Evolutionary conservation across 768 basidiomycete species (phyloP).

Genomic region (Tubosaeta sp.): DNA sequence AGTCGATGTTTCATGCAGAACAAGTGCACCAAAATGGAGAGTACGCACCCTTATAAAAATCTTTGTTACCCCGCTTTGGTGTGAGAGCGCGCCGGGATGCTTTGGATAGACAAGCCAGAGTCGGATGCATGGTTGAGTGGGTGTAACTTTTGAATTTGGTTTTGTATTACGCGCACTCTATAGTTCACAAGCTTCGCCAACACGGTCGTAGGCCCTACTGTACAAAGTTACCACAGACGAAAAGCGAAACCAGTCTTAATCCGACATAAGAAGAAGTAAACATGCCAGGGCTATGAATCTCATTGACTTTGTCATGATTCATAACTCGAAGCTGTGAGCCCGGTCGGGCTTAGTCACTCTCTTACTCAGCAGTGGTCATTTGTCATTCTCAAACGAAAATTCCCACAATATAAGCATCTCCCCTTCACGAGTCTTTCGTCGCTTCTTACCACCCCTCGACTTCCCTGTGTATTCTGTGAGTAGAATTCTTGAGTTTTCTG

Average conservation of each 20-base stretch:
- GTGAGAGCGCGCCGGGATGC: slow-evolving; percentile 82
- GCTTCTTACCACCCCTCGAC: slow-evolving; percentile 1
- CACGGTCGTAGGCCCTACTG: too few relatives aligned
- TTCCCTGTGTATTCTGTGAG: slow-evolving; percentile 22
- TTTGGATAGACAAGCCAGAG: slow-evolving; percentile 67
- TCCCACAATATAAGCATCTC: slow-evolving; percentile 21
- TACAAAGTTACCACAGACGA: too few relatives aligned
- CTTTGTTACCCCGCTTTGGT: slow-evolving; percentile 88
- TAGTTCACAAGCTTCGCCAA: too few relatives aligned
- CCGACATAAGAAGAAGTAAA: too few relatives aligned
- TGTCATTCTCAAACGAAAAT: slow-evolving; percentile 11
- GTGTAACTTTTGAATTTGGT: too few relatives aligned
- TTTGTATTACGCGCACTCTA: too few relatives aligned
- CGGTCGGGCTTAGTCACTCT: too few relatives aligned
- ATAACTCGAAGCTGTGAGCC: too few relatives aligned
- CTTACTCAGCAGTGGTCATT: slow-evolving; percentile 21
- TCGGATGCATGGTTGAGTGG: slow-evolving; percentile 55
- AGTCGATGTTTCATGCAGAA: neutral
- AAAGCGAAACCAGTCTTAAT: too few relatives aligned
- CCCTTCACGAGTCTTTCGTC: neutral
- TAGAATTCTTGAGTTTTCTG: neutral
- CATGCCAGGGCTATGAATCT: too few relatives aligned
- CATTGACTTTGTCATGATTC: too few relatives aligned
- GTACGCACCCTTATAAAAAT: slow-evolving; percentile 88
- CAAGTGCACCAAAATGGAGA: neutral